phyloP scores from a whole-genome alignment of 352 stramenopile genomes.

The Globisporangium polare region DNA sequence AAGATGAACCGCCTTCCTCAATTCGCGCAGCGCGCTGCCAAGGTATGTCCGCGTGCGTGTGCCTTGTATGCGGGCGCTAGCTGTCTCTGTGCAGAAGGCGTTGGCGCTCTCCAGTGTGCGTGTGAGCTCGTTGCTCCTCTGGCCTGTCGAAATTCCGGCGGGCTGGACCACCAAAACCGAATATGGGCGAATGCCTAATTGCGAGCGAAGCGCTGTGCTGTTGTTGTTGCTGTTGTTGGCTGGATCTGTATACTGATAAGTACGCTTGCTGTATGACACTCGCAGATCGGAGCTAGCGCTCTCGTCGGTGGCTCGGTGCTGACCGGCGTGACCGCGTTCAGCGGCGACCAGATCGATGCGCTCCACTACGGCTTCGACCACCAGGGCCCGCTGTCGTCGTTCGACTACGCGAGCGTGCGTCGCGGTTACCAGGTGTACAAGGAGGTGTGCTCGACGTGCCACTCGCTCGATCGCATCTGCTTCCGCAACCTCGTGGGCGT shows the following conservation, averaged over 20 bases:
- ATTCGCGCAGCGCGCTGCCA: constrained; percentile 69
- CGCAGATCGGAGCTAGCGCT: constrained; percentile 59
- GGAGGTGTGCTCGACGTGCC: constrained; percentile 97
- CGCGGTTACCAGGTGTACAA: constrained; percentile 99
- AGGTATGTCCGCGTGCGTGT: constrained; percentile 28
- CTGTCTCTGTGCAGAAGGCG: not conserved
- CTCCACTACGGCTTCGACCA: constrained; percentile 89
- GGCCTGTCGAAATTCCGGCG: constrained; percentile 5
- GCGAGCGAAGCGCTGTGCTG: constrained; percentile 5
- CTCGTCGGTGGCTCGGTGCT: constrained; percentile 73
- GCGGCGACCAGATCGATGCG: constrained; percentile 84
- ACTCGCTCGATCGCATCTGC: constrained; percentile 95
- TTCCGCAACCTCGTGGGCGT: constrained; percentile 98
- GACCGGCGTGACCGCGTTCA: constrained; percentile 77
- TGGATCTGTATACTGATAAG: constrained; percentile 1
- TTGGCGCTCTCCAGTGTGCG: not conserved
- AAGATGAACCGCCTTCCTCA: constrained; percentile 74
- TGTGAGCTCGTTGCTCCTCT: not conserved
- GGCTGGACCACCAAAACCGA: constrained; percentile 66
- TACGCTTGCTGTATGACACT: not conserved
- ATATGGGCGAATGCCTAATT: constrained; percentile 8
- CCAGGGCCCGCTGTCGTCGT: constrained; percentile 78
- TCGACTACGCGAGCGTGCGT: constrained; percentile 93
- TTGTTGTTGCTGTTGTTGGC: not conserved
- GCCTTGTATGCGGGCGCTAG: not conserved